A percentile compares a stretch with the other conserved stretches of the same genome.
Evolutionary conservation across 441 rosid species (phyloP).

Genomic region (Mallotus japonicus): DNA sequence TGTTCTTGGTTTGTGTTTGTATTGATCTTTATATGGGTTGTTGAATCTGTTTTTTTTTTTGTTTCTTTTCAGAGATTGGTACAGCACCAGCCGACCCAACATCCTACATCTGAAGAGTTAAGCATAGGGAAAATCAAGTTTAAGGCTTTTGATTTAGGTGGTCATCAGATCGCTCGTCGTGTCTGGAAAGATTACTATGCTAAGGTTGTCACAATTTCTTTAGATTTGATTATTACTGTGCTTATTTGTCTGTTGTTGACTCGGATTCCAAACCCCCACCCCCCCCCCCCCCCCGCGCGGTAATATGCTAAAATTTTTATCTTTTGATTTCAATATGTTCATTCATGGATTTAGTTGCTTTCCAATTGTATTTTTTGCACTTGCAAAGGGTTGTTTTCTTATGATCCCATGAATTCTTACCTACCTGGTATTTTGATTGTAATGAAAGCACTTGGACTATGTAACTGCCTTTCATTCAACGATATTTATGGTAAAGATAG

Average conservation of each 20-base stretch:
- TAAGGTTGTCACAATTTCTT: slow-evolving; percentile 43
- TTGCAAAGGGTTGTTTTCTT: background rate
- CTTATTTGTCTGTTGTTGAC: background rate
- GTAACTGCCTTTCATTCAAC: background rate
- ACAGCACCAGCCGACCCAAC: slow-evolving; percentile 92
- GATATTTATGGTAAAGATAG: background rate
- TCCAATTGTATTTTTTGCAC: background rate
- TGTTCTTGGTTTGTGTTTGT: background rate
- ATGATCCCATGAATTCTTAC: background rate
- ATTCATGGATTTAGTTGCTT: slow-evolving; percentile 2
- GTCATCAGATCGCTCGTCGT: slow-evolving; percentile 93
- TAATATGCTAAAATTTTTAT: background rate
- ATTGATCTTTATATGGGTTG: background rate
- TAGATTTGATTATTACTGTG: background rate
- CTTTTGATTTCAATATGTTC: background rate
- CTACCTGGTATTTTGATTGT: background rate
- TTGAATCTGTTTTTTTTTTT: slow-evolving; percentile 24
- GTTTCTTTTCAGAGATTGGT: slow-evolving; percentile 59
- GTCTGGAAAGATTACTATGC: slow-evolving; percentile 97
- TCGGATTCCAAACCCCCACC: no score
- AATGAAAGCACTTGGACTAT: background rate
- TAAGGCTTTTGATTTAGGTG: slow-evolving; percentile 94
- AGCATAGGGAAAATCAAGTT: slow-evolving; percentile 90
- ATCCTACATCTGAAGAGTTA: slow-evolving; percentile 87
- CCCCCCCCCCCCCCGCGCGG: no score